A percentile compares a stretch with the other conserved stretches of the same genome.
Evolutionary conservation across 2,329 filamentous ascomycete species (phyloP).

Genomic region (Colletotrichum godetiae): DNA sequence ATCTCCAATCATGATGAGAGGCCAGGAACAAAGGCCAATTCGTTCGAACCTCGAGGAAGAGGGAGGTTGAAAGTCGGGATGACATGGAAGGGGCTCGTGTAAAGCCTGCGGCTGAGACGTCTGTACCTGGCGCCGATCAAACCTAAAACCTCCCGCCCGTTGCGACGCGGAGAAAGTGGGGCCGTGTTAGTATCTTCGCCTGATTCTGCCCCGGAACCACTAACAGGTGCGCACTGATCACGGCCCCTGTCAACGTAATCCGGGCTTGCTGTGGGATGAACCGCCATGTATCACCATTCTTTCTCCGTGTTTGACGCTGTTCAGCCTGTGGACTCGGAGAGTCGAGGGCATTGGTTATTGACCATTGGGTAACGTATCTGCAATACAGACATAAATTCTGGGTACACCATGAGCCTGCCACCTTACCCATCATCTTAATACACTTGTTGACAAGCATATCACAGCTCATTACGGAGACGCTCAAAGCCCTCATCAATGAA

Average conservation of each 20-base stretch:
- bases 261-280: slow-evolving; percentile 15
- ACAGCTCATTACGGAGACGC: no score
- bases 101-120: slow-evolving; percentile 37
- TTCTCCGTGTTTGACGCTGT: slow-evolving; percentile 32
- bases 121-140: slow-evolving; percentile 38
- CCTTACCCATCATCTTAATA: no score
- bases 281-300: slow-evolving; percentile 29
- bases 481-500: no score
- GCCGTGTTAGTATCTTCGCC: neutral
- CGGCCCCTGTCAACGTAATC: slow-evolving; percentile 18
- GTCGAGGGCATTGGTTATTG: no score
- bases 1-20: slow-evolving; percentile 4
- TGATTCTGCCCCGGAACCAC: neutral
- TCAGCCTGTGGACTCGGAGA: neutral
- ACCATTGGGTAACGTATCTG: no score
- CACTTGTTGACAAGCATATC: no score
- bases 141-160: slow-evolving; percentile 31
- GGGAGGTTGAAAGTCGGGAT: slow-evolving; percentile 15
- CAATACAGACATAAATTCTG: no score
- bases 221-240: slow-evolving; percentile 12
- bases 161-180: slow-evolving; percentile 7
- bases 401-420: no score
- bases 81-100: slow-evolving; percentile 10
- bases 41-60: neutral
- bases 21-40: neutral